Conservation (phyloP, 331 rosid genomes). For the Acacia concinna region DNA sequence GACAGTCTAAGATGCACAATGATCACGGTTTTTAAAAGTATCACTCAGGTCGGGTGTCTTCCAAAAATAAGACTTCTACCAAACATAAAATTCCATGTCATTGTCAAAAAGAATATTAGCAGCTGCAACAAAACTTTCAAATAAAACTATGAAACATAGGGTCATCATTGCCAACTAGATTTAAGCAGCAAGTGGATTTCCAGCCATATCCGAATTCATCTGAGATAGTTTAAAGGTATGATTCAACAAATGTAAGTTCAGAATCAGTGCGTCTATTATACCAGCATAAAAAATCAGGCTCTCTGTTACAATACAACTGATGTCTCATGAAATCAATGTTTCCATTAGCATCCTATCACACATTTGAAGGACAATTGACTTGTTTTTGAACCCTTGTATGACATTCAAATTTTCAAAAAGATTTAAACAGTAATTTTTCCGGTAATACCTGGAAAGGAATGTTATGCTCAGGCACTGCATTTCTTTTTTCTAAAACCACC, state of each 20-base stretch:
- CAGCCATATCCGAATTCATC: neutral
- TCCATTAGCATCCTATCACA: slow-evolving; percentile 12
- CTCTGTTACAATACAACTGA: neutral
- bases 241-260: neutral
- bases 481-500: slow-evolving; percentile 82
- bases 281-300: neutral
- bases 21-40: neutral
- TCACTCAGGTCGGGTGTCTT: no score
- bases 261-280: neutral
- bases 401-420: slow-evolving; percentile 11
- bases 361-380: neutral
- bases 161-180: neutral
- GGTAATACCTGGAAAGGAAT: slow-evolving; percentile 79
- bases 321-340: neutral
- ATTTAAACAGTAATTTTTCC: neutral
- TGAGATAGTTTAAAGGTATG: neutral
- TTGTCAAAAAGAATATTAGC: neutral
- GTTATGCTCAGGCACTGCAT: slow-evolving; percentile 86
- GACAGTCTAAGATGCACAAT: neutral
- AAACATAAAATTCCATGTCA: neutral
- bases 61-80: no score
- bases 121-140: neutral
- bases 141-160: neutral
- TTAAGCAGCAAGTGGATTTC: neutral
- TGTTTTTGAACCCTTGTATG: slow-evolving; percentile 5